A percentile compares a stretch with the other conserved stretches of the same genome.
These are phyloP conservation scores for Alternaria postmessia DNA, from an alignment of 2,329 filamentous ascomycete genomes.

Conservation along the genomic window DNA sequence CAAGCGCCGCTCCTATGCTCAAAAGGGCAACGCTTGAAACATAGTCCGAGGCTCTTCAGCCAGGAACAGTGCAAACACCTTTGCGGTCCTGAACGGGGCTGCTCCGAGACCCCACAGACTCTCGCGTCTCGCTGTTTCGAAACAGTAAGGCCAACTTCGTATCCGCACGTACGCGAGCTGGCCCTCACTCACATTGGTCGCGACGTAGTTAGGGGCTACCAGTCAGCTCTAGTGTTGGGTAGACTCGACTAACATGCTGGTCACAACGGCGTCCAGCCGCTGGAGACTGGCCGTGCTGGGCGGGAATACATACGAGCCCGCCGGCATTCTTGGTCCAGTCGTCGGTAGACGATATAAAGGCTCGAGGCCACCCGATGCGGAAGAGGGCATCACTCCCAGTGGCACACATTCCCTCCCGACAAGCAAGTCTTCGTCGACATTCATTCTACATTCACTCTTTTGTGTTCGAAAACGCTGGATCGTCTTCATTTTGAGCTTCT, in stretches of 20 bases:
- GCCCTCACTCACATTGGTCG: constrained; percentile 34
- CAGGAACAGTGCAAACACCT: constrained; percentile 29
- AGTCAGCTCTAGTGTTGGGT: constrained; percentile 22
- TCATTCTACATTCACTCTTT: constrained; percentile 42
- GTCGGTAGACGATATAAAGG: constrained; percentile 29
- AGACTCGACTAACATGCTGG: constrained; percentile 24
- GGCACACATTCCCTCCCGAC: constrained; percentile 37
- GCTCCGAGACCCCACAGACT: constrained; percentile 22
- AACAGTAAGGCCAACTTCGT: constrained; percentile 28
- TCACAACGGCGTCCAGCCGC: constrained; percentile 32
- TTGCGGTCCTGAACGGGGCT: constrained; percentile 18
- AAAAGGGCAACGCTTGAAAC: constrained; percentile 37
- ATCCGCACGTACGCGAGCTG: constrained; percentile 16
- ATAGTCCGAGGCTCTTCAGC: constrained; percentile 18
- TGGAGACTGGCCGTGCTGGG: constrained; percentile 29
- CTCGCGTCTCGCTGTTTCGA: constrained; percentile 39
- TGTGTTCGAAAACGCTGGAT: constrained; percentile 40
- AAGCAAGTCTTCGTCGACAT: constrained; percentile 44
- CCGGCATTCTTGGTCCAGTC: constrained; percentile 20
- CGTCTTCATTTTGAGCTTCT: constrained; percentile 38
- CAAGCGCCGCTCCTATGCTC: constrained; percentile 33
- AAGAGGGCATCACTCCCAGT: constrained; percentile 34
- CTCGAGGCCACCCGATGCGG: constrained; percentile 25
- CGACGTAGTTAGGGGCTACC: constrained; percentile 26
- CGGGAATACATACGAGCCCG: constrained; percentile 25